Conservation (phyloP, 495 filamentous ascomycete genomes). For the Penicillium macrosclerotiorum region DNA sequence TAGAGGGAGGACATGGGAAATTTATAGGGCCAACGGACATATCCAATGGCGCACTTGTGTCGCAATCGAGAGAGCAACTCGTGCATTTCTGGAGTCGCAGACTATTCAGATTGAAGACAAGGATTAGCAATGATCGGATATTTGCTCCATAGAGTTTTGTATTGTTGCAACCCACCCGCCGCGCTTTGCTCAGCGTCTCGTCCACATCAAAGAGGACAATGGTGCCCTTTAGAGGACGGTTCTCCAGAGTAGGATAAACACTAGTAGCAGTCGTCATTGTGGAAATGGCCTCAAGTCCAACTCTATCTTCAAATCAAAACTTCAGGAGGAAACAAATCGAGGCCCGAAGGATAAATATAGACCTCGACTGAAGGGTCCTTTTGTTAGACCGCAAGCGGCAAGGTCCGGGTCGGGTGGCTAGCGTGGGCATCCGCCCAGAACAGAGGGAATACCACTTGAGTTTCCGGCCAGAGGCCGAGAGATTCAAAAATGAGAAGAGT, state of each 20-base stretch:
- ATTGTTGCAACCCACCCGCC: conserved; percentile 54
- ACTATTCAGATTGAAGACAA: conserved; percentile 34
- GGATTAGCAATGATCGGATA: conserved; percentile 16
- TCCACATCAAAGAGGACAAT: conserved; percentile 95
- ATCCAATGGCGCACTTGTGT: conserved; percentile 88
- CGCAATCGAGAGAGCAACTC: conserved; percentile 73
- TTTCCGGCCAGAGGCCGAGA: neutral
- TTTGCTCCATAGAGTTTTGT: neutral
- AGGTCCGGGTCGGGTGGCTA: conserved; percentile 18
- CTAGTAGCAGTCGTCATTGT: conserved; percentile 48
- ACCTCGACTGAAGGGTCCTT: conserved; percentile 12
- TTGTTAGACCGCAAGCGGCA: conserved; percentile 37
- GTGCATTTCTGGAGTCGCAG: conserved; percentile 76
- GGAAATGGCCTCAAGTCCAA: neutral
- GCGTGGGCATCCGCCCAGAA: conserved; percentile 13
- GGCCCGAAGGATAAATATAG: conserved; percentile 16
- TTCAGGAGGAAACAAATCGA: conserved; percentile 7
- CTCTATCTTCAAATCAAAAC: neutral
- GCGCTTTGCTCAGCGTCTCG: conserved; percentile 76
- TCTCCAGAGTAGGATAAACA: conserved; percentile 69
- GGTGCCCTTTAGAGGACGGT: conserved; percentile 84
- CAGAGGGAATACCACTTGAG: conserved; percentile 12
- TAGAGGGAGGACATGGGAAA: conserved; percentile 8
- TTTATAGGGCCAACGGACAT: conserved; percentile 43
- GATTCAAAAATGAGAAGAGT: neutral